These are phyloP conservation scores for Citrus trifoliata DNA, from an alignment of 345 rosid species.

Conservation along the genomic window DNA sequence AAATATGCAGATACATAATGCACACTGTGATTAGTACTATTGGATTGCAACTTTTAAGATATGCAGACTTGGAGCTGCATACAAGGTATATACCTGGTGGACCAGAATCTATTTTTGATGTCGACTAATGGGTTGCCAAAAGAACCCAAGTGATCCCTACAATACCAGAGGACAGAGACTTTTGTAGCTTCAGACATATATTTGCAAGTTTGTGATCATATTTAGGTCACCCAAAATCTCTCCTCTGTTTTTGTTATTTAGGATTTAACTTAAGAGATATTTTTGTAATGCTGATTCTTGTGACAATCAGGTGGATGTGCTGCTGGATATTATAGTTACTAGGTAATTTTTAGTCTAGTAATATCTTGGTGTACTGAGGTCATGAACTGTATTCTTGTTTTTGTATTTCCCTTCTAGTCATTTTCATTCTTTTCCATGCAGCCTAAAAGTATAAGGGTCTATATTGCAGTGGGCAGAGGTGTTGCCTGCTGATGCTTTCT, in stretches of 20 bases:
- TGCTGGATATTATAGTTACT: conserved; percentile 96
- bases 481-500: conserved; percentile 93
- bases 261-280: neutral
- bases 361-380: neutral
- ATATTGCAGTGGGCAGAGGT: conserved; percentile 91
- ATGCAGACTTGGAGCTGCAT: conserved; percentile 85
- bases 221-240: conserved; percentile 3
- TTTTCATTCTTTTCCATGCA: neutral
- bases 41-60: conserved; percentile 31
- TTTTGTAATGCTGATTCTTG: conserved; percentile 10
- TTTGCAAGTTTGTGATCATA: conserved; percentile 56
- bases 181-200: conserved; percentile 76
- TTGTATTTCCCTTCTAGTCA: neutral
- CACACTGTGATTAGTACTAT: neutral
- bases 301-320: conserved; percentile 69
- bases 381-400: neutral
- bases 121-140: conserved; percentile 57
- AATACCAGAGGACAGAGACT: conserved; percentile 73
- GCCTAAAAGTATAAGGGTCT: conserved; percentile 17
- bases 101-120: conserved; percentile 69
- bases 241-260: neutral
- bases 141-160: conserved; percentile 80
- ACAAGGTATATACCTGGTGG: conserved; percentile 66
- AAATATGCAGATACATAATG: neutral
- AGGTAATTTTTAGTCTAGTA: conserved; percentile 44